Percentiles rank a stretch among this genome's conserved stretches.
Evolutionary conservation across 306 rosid species (phyloP).

Genomic region (Quercus parvula): DNA sequence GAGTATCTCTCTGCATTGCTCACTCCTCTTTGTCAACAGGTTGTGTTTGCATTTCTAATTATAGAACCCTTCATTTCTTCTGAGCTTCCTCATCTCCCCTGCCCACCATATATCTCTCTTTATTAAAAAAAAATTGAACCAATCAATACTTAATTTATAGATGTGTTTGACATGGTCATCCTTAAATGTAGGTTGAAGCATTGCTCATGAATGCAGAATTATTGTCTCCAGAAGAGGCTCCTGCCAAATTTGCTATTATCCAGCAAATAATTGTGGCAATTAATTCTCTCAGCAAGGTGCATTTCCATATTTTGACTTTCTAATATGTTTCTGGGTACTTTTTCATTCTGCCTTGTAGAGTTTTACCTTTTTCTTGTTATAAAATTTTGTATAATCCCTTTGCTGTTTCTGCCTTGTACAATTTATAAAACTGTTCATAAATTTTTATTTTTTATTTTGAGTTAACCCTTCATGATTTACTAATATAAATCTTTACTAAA

Average conservation of each 20-base stretch:
- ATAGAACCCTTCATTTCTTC: slow-evolving; percentile 10
- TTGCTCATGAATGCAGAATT: slow-evolving; percentile 60
- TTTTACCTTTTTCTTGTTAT: neutral
- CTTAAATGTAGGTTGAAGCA: slow-evolving; percentile 63
- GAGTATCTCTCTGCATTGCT: slow-evolving; percentile 92
- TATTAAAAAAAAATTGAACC: neutral
- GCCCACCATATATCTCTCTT: neutral
- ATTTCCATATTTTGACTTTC: slow-evolving; percentile 16
- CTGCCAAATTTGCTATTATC: slow-evolving; percentile 58
- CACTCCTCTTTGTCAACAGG: slow-evolving; percentile 92
- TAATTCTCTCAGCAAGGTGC: slow-evolving; percentile 96
- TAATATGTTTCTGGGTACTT: neutral
- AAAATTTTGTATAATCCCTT: neutral
- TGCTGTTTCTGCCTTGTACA: slow-evolving; percentile 3
- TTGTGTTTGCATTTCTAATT: slow-evolving; percentile 26
- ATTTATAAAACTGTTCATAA: neutral
- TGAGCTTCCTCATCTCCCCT: slow-evolving; percentile 1
- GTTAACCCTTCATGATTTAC: neutral
- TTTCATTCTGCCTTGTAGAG: neutral
- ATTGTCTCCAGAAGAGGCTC: slow-evolving; percentile 59
- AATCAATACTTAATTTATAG: slow-evolving; percentile 13
- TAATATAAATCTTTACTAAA: neutral
- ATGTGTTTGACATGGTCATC: slow-evolving; percentile 10
- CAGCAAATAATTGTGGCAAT: slow-evolving; percentile 94
- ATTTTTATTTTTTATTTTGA: no score